These are phyloP conservation scores for Penicillium egyptiacum DNA, from an alignment of 495 filamentous ascomycete genomes.

Conservation along the genomic window DNA sequence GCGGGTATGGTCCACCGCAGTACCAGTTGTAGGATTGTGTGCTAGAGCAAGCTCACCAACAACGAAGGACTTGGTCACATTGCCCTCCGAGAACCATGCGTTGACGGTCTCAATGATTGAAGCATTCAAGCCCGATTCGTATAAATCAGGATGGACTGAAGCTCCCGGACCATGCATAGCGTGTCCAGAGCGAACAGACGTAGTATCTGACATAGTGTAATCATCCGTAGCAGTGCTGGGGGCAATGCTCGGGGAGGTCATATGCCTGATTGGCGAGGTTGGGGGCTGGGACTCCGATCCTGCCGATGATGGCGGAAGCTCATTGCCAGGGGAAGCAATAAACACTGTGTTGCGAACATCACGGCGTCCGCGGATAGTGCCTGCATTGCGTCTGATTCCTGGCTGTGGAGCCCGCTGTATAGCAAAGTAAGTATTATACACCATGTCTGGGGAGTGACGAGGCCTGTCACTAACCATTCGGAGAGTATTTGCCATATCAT, in stretches of 20 bases:
- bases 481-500: slow-evolving; percentile 87
- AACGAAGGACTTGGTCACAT: slow-evolving; percentile 67
- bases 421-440: slow-evolving; percentile 21
- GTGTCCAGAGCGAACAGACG: slow-evolving; percentile 84
- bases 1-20: slow-evolving; percentile 50
- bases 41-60: slow-evolving; percentile 89
- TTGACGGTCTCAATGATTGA: slow-evolving; percentile 91
- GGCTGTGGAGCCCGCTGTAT: slow-evolving; percentile 55
- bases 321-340: slow-evolving; percentile 54
- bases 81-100: slow-evolving; percentile 75
- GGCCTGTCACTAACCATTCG: slow-evolving; percentile 52
- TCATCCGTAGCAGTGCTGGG: slow-evolving; percentile 45
- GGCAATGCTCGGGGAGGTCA: slow-evolving; percentile 46
- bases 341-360: slow-evolving; percentile 90
- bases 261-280: slow-evolving; percentile 41
- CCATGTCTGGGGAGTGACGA: not conserved
- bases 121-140: slow-evolving; percentile 77
- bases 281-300: slow-evolving; percentile 28
- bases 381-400: slow-evolving; percentile 61
- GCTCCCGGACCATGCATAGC: slow-evolving; percentile 65
- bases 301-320: slow-evolving; percentile 15
- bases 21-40: slow-evolving; percentile 64
- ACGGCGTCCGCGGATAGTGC: slow-evolving; percentile 82
- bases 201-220: slow-evolving; percentile 75
- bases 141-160: slow-evolving; percentile 78